Conservation (phyloP, 495 filamentous ascomycete species). For the Arthonia radiata region DNA sequence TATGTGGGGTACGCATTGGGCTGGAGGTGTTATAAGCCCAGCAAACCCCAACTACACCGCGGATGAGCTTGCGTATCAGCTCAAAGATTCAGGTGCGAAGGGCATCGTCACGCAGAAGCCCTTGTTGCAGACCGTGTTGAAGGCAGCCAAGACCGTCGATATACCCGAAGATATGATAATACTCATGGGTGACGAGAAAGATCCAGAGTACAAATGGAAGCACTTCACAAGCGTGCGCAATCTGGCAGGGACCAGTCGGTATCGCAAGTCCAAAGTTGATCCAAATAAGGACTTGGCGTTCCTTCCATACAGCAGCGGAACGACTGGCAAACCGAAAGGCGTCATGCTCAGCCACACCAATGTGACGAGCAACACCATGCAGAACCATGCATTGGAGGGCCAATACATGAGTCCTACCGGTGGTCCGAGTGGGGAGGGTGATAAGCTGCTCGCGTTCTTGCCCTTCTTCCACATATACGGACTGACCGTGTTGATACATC, state of each 20-base stretch:
- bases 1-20: conserved; percentile 62
- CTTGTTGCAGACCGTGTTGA: conserved; percentile 30
- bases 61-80: conserved; percentile 70
- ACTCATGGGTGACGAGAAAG: conserved; percentile 49
- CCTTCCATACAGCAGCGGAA: conserved; percentile 50
- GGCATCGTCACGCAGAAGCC: conserved; percentile 47
- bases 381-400: too few species aligned
- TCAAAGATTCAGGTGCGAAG: conserved; percentile 57
- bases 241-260: conserved; percentile 23
- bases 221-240: conserved; percentile 54
- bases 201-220: conserved; percentile 31
- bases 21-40: conserved; percentile 55
- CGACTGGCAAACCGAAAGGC: conserved; percentile 65
- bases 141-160: conserved; percentile 43
- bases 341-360: conserved; percentile 55
- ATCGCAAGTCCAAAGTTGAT: conserved; percentile 18
- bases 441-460: conserved; percentile 55
- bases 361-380: too few species aligned
- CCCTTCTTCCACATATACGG: conserved; percentile 90
- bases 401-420: conserved; percentile 32
- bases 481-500: conserved; percentile 1
- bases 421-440: conserved; percentile 35
- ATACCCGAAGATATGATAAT: conserved; percentile 44
- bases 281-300: conserved; percentile 29
- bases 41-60: conserved; percentile 74